Evolutionary conservation across 169 alveolate genomes (phyloP), one percentile per base, ranked within the genome.

Genomic region (Pseudocohnilembus persalinus): DNA sequence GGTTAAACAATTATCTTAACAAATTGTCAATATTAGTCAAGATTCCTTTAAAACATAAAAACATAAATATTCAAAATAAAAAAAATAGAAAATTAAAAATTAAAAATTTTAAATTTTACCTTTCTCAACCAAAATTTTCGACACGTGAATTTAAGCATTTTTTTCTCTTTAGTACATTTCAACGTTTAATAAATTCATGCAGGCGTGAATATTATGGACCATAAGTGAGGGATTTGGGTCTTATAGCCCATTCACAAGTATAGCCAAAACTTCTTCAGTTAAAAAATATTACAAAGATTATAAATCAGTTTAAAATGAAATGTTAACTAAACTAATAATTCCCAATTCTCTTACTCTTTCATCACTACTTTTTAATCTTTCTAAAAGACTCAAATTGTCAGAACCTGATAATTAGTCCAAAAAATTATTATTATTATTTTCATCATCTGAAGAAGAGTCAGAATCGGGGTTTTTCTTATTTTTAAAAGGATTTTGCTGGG

Each of bases 11-110:
- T 29, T 33, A 35, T 33, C 29, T 79, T 15, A 64, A 29, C 77
- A 79, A 29, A 16, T 34, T 79, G 28, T 79, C 84, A 15, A 79
- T n/a, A n/a, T 79, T 79, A 20, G 31, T 76, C 28, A 79, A 29
- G 11, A 79, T 24, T 28, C 84, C 31, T 63, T 11, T 11, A 49
- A 11, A 11, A 49, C 20, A 49, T 49, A 11, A 11, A 11, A 11
- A 11, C 20, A 49, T 49, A 11, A 20, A 49, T 49, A 11, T 49
- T 49, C 4, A 11, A 49, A 49, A 49, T 11, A 11, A 49, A 11
- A 49, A 11, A 49, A 29, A 49, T 79, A 74, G n/a, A 79, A 29
- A 26, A 79, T 34, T 33, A 49, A 49, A 79, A 35, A 79, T n/a
- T 35, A 79, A 79, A 63, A 28, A 31, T 79, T 79, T 0, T 33